These are phyloP conservation scores for Ophiostoma pallidulum DNA, from an alignment of 2,329 filamentous ascomycete genomes.

Conservation along the genomic window DNA sequence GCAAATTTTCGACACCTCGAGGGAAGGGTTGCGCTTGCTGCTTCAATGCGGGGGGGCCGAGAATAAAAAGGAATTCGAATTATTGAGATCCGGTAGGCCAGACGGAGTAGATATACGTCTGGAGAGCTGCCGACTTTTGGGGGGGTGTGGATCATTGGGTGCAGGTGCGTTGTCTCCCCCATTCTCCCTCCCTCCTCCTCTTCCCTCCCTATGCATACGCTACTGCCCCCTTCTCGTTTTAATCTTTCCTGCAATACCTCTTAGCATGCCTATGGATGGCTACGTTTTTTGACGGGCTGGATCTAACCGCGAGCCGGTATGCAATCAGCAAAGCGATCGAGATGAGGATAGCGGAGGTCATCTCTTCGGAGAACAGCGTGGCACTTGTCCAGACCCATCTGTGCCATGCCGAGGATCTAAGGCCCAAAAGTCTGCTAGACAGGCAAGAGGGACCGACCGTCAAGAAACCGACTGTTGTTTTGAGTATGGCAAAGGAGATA, in stretches of 20 bases:
- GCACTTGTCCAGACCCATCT: no score
- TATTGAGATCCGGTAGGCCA: not conserved
- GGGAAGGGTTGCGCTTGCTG: not conserved
- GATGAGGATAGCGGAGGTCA: no score
- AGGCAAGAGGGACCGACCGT: no score
- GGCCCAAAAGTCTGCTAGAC: no score
- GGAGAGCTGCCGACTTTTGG: not conserved
- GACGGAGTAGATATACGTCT: constrained; percentile 2
- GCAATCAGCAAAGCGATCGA: no score
- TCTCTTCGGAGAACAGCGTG: no score
- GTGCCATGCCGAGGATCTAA: no score
- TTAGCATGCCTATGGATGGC: not conserved
- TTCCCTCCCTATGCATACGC: not conserved
- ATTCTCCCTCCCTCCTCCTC: not conserved
- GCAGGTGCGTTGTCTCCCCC: not conserved
- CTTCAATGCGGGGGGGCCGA: not conserved
- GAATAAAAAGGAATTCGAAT: not conserved
- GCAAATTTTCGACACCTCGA: not conserved
- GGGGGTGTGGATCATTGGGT: not conserved
- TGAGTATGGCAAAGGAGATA: no score
- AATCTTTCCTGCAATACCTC: not conserved
- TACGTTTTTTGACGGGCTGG: no score
- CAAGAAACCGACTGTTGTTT: no score
- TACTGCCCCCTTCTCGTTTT: not conserved
- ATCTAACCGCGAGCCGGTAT: no score